Base-by-base conservation (phyloP, 768 basidiomycete genomes). In the Piloderma croceum region DNA sequence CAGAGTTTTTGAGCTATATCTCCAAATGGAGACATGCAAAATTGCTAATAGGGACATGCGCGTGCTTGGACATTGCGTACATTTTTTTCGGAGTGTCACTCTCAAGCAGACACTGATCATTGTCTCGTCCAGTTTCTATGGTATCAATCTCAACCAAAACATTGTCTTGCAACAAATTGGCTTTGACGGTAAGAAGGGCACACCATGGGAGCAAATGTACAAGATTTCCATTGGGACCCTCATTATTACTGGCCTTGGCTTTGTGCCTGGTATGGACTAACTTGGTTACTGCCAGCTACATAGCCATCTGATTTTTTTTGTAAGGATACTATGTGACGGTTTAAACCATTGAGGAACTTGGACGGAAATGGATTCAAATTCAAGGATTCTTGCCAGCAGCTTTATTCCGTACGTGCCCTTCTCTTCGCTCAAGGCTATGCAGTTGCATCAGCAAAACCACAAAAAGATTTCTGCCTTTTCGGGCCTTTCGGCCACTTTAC, bases 151-250 rank as follows among this genome's bases (percentile, higher is more conserved):
- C 37, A 86, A 86, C 66, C 82, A 83, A 49, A 82, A 80, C 50
- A 78, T 83, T 48, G 83, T 90, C n/a, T 71, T 90, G 6, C 63
- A 79, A 47, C 68, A 77, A 50, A 86, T 90, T 24, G 83, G 83
- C 1, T 86, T 71, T 50, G 81, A 69, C 36, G 83, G 82, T 9
- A 60, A 46, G 21, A 57, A 58, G 0, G 83, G 77, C 3, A 70
- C 74, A 1, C 62, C 77, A 6, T 83, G 80, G 81, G 58, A 79
- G 31, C 69, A 75, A 15, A 66, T 89, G 7, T 84, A 79, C 71
- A 76, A 80, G 39, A 65, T 85, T 19, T 73, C 79, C 0, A 73
- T 72, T 1, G 84, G 84, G 4, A 77, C 76, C 46, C 67, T 88
- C 29, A 84, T 87, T 55, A 73, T 89, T 45, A 82, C 82, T 2